Evolutionary conservation across 306 rosid species (phyloP), one percentile per base, ranked within the genome.

Genomic region (Ziziphus jujuba): DNA sequence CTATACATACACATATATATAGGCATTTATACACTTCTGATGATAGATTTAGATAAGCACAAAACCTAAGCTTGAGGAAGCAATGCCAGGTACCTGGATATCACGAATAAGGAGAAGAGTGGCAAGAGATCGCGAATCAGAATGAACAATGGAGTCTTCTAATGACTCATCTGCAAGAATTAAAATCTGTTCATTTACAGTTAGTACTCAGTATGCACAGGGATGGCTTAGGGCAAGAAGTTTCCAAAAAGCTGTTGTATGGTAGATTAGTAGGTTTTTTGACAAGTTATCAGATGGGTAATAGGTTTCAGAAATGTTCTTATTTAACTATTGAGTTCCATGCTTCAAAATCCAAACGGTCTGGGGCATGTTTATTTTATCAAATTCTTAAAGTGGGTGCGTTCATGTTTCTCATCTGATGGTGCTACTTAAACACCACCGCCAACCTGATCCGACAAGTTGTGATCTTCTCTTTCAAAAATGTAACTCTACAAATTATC

Each of bases 91-190:
- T 72, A 93, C 97, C 97, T 93, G 98, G 75, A 93, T 90, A 70
- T 93, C 98, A 61, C 98, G 88, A 74, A 93, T 93, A 38, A 93
- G 98, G 64, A 92, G 96, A 86, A 92, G 98, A 54, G 98, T 92
- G 43, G 97, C 97, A 34, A 92, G 93, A 72, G 98, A 92, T 70
- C 97, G 84, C 13, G 98, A 92, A 67, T 92, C 98, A 25, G 98
- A 86, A 75, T 92, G 98, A 76, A 95, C 98, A 64, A 92, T 87
- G 45, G 97, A 92, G 75, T 92, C 98, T 77, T 92, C 98, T 52
- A 92, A 80, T 9, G 93, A 87, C 73, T 92, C 98, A 80, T 92
- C 97, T 83, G 98, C 98, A 81, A 92, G 97, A 86, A 92, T 92
- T 78, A 90, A 84, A 63, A 92, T 92, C 98, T 92, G 95, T 81